Evolutionary conservation across 106 monocot species (phyloP).

Genomic region (Posidonia australis): DNA sequence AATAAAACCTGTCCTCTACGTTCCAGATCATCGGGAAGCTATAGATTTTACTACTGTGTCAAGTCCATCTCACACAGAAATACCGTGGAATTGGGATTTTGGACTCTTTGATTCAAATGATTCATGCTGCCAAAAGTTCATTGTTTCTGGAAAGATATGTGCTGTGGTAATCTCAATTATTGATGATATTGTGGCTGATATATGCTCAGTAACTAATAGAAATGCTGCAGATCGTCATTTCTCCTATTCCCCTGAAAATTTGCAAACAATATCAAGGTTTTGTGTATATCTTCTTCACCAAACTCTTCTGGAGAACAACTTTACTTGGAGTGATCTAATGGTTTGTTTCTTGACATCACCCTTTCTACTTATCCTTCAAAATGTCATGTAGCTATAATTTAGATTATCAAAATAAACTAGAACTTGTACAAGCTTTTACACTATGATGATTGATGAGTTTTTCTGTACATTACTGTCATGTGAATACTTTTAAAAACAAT

Average conservation of each 20-base stretch:
- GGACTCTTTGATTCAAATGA: constrained; percentile 16
- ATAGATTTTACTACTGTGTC: too few species aligned
- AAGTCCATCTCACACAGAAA: background rate
- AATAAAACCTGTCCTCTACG: too few species aligned
- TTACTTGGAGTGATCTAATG: constrained; percentile 56
- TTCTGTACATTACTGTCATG: too few species aligned
- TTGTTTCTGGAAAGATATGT: constrained; percentile 48
- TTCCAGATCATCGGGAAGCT: too few species aligned
- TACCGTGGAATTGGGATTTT: constrained; percentile 16
- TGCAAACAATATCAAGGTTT: constrained; percentile 38
- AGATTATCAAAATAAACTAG: too few species aligned
- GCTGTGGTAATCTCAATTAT: constrained; percentile 47
- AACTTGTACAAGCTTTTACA: too few species aligned
- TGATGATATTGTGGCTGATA: constrained; percentile 25
- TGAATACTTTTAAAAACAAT: too few species aligned
- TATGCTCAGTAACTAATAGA: constrained; percentile 28
- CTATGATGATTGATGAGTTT: too few species aligned
- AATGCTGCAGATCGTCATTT: background rate
- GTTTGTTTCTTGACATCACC: constrained; percentile 12
- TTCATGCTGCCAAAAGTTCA: constrained; percentile 41
- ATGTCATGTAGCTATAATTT: background rate
- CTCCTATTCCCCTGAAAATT: constrained; percentile 11
- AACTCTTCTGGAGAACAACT: constrained; percentile 43
- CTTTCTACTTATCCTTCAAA: background rate
- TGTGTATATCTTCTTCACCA: constrained; percentile 41